Percentiles rank a stretch among this genome's conserved stretches.
Evolutionary conservation across 2,329 filamentous ascomycete species (phyloP).

Genomic region (Neofusicoccum laricinum): DNA sequence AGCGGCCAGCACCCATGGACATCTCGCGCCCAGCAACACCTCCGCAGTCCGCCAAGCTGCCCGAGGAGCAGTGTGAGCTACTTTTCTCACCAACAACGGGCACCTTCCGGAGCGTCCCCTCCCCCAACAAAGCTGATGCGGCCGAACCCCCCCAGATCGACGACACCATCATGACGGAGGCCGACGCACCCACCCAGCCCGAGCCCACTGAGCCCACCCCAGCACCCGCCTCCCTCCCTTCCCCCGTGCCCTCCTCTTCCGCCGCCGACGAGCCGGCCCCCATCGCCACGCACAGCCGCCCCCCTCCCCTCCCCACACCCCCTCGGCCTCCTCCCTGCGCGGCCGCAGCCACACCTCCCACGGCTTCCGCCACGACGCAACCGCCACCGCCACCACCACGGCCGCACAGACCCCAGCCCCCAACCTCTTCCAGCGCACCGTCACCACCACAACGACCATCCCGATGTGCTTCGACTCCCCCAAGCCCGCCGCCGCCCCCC

Average conservation of each 20-base stretch:
- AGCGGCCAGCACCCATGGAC: neutral
- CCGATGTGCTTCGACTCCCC: conserved; percentile 45
- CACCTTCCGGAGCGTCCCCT: conserved; percentile 34
- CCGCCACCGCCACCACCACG: conserved; percentile 15
- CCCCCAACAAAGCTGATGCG: conserved; percentile 25
- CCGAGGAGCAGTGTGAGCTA: conserved; percentile 21
- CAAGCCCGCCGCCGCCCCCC: too few species aligned
- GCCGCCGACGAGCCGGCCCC: neutral
- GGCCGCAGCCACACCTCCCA: conserved; percentile 19
- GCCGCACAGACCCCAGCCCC: conserved; percentile 17
- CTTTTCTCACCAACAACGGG: conserved; percentile 38
- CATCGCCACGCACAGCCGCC: neutral
- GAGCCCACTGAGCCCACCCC: neutral
- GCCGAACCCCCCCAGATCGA: conserved; percentile 3
- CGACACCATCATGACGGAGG: conserved; percentile 1
- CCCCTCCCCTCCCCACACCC: conserved; percentile 22
- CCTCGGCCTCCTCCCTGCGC: conserved; percentile 18
- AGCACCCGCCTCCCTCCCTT: neutral
- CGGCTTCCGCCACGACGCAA: conserved; percentile 11
- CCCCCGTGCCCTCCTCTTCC: neutral
- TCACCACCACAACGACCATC: conserved; percentile 49
- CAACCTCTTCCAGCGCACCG: conserved; percentile 34
- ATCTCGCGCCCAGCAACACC: neutral
- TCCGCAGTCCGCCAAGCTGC: neutral
- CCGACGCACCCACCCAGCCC: too few species aligned